These are phyloP conservation scores for Arachis monticola DNA, from an alignment of 331 rosid species.

Conservation along the genomic window DNA sequence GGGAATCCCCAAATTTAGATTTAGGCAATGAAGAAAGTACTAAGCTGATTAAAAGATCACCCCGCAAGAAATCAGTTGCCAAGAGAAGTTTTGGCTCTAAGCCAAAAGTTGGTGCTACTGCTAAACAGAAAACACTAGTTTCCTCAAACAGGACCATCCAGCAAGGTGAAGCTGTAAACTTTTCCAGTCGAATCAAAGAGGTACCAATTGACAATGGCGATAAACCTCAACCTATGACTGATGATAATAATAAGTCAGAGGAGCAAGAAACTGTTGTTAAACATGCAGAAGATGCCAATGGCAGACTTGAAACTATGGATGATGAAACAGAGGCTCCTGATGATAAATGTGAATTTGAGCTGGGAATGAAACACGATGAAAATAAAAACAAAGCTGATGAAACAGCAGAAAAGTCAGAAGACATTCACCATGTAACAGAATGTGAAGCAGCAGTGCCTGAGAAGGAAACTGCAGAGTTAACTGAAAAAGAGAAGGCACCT, in stretches of 20 bases:
- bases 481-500: conserved; percentile 35
- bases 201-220: conserved; percentile 31
- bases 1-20: conserved; percentile 39
- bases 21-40: conserved; percentile 45
- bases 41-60: conserved; percentile 41
- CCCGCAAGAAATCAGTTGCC: conserved; percentile 52
- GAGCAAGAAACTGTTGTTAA: conserved; percentile 36
- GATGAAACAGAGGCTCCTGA: conserved; percentile 82
- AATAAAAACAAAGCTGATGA: conserved; percentile 37
- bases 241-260: conserved; percentile 38
- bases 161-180: conserved; percentile 36
- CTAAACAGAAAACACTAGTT: conserved; percentile 51
- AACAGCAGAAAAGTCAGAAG: conserved; percentile 35
- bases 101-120: conserved; percentile 48
- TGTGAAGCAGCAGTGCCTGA: conserved; percentile 47
- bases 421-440: conserved; percentile 35
- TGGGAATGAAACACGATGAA: conserved; percentile 44
- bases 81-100: conserved; percentile 71
- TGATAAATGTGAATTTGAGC: conserved; percentile 49
- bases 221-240: conserved; percentile 38
- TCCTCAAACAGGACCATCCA: conserved; percentile 42
- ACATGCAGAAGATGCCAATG: conserved; percentile 37
- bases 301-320: conserved; percentile 50
- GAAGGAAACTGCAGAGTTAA: conserved; percentile 35
- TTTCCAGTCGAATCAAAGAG: conserved; percentile 41